Evolutionary conservation across 2,329 filamentous ascomycete species (phyloP), one percentile per base, ranked within the genome.

Genomic region (Zalaria sp.): DNA sequence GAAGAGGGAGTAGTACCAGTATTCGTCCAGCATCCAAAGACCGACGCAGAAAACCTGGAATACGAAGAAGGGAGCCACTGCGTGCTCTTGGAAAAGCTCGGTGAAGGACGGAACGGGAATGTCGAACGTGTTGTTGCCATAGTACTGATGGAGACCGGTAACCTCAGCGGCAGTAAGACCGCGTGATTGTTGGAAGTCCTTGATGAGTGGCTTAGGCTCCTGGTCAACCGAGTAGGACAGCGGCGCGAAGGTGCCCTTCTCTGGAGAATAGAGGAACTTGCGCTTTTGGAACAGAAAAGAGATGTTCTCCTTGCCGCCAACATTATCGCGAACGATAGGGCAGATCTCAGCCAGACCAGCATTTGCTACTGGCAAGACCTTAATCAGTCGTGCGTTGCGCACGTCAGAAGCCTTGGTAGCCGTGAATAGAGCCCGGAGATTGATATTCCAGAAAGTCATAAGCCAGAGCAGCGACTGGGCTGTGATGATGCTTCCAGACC

Each of bases 1-100:
- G 64, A 98, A 98, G 18, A 98, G 76, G 47, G 91, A 96, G 67
- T 98, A 98, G 70, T 98, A 98, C 91, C 93, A 98, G 67, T 96
- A 98, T 65, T 98, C 93, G 58, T 98, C 91, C 58, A 98, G 69
- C 79, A 96, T 85, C 91, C 91, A 98, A 46, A 98, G 69, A 10
- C 91, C 93, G 44, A 98, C 91, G 54, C 93, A 98, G 69, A 98
- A 98, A 47, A 98, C 73, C 70, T 98, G 91, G 67, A 98, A 98
- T 48, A 98, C 88, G 65, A 98, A 98, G 71, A 98, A 98, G 4
- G 91, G 91, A 25, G 93, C 93, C 25, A 98, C 93, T 25, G 93
- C 89, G 62, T 98, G 93, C 64, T 98, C 91, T 63, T 93, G 84
- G 75, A 94, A 98, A 39, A 98, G 75, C 66, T 98, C 91, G 40